Evolutionary conservation across 192 early-diverging fungal genomes (phyloP), one percentile per base, ranked within the genome.

Genomic region (Rhizophlyctis rosea): DNA sequence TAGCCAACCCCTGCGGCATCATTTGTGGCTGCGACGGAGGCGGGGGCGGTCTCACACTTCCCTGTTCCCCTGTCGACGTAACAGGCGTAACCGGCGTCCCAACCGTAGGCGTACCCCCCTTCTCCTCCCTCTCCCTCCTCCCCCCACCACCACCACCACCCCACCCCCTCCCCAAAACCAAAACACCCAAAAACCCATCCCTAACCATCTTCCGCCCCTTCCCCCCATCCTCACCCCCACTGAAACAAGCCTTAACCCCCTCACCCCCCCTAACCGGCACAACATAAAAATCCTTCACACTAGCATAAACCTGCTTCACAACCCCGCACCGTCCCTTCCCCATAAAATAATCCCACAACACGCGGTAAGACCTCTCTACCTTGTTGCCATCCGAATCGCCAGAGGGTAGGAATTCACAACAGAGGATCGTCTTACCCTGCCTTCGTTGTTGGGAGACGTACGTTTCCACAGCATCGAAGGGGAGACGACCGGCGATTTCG

Each of bases 251-350:
- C 5, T 88, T 88, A 13, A 90, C 57, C 30, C 72, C 53, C 4
- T 83, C 82, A 5, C 72, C 72, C 16, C 68, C 64, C 29, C 59
- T 62, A 5, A 91, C 57, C 32, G 90, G 88, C 4, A 90, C 68
- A 32, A 91, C 28, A 62, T 91, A 91, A 81, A 91, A 82, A 50
- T 91, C 90, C 65, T 88, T 90, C 23, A 90, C 81, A 35, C 64
- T 75, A 14, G 82, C 74, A 29, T 80, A 83, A 50, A 76, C 75
- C 35, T 85, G 76, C n/a, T 78, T 85, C 9, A 91, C 77, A 0
- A 89, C 88, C 3, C 86, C 90, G 66, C 77, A 82, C n/a, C 88
- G 74, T 14, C 71, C 50, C 50, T 80, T 74, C 13, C 69, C 68
- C n/a, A 75, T 59, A 54, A 91, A 87, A 62, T 90, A 88, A 16